Evolutionary conservation across 805 yeast species (phyloP).

Genomic region (Lipomyces kockii): DNA sequence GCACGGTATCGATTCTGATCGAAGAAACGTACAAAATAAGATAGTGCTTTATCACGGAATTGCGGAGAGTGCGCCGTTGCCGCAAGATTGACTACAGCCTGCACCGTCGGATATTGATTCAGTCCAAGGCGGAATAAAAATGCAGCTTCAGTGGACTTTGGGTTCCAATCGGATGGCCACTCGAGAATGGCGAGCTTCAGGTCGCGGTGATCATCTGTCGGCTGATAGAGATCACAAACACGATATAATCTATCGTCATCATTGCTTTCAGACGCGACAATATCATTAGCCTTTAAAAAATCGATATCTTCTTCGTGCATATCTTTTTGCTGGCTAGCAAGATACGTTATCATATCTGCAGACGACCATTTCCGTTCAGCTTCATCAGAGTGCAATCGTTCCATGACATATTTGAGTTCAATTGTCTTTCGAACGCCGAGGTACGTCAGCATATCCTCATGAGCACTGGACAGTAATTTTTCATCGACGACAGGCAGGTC

Average conservation of each 20-base stretch:
- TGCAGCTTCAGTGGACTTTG: conserved; percentile 40
- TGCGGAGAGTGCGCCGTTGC: conserved; percentile 16
- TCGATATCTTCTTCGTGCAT: conserved; percentile 44
- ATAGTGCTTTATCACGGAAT: conserved; percentile 38
- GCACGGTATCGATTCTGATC: conserved; percentile 38
- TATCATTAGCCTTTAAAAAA: conserved; percentile 40
- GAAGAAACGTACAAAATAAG: conserved; percentile 42
- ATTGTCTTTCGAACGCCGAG: conserved; percentile 48
- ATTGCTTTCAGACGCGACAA: conserved; percentile 39
- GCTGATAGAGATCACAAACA: conserved; percentile 44
- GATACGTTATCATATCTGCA: conserved; percentile 45
- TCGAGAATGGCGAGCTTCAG: conserved; percentile 43
- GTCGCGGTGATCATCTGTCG: conserved; percentile 38
- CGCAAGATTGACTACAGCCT: conserved; percentile 37
- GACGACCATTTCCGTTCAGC: conserved; percentile 44
- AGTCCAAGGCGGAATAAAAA: conserved; percentile 45
- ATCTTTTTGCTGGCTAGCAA: conserved; percentile 39
- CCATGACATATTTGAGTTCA: conserved; percentile 47
- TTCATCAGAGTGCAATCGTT: conserved; percentile 41
- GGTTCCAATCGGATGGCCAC: conserved; percentile 41
- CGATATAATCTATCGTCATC: conserved; percentile 31
- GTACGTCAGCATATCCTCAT: conserved; percentile 38
- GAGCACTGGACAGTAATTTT: conserved; percentile 31
- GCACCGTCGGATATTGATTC: conserved; percentile 39
- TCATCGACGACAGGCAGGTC: conserved; percentile 45